Conservation (phyloP, 108 stramenopile species). For the Phaeodactylum tricornutum region DNA sequence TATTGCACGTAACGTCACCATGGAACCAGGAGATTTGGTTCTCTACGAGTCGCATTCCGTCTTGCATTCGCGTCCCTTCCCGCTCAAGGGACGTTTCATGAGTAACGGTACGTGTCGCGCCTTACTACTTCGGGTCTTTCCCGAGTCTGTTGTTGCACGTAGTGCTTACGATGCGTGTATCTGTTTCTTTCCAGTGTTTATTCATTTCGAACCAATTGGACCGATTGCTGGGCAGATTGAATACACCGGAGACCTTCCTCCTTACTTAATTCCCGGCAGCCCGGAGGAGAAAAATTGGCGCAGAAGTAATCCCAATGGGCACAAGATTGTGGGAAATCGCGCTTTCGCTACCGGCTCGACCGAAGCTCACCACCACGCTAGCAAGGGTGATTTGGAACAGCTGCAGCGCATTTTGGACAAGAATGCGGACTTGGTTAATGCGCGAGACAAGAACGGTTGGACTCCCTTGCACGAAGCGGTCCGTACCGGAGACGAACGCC, state of each 20-base stretch:
- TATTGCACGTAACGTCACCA: constrained; percentile 30
- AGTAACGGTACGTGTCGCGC: constrained; percentile 34
- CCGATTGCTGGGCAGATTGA: constrained; percentile 9
- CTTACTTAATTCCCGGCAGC: constrained; percentile 32
- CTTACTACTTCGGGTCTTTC: background rate
- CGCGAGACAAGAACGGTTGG: constrained; percentile 38
- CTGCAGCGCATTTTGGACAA: constrained; percentile 11
- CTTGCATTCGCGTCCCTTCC: constrained; percentile 69
- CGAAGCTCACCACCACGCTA: constrained; percentile 36
- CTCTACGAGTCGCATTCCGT: constrained; percentile 76
- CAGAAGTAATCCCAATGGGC: constrained; percentile 26
- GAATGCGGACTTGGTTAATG: constrained; percentile 21
- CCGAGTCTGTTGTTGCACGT: constrained; percentile 5
- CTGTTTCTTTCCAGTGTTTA: too few relatives aligned
- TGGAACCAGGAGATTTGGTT: constrained; percentile 87
- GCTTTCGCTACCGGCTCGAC: constrained; percentile 31
- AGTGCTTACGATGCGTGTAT: too few relatives aligned
- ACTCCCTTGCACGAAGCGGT: constrained; percentile 32
- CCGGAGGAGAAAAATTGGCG: constrained; percentile 34
- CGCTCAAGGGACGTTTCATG: constrained; percentile 59
- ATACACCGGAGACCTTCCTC: constrained; percentile 26
- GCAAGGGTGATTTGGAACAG: constrained; percentile 11
- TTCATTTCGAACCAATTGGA: constrained; percentile 40
- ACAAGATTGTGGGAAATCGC: background rate
- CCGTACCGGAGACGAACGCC: constrained; percentile 24